Conservation (phyloP, 2,329 filamentous ascomycete genomes). For the Ceratocystis diversiconidia region DNA sequence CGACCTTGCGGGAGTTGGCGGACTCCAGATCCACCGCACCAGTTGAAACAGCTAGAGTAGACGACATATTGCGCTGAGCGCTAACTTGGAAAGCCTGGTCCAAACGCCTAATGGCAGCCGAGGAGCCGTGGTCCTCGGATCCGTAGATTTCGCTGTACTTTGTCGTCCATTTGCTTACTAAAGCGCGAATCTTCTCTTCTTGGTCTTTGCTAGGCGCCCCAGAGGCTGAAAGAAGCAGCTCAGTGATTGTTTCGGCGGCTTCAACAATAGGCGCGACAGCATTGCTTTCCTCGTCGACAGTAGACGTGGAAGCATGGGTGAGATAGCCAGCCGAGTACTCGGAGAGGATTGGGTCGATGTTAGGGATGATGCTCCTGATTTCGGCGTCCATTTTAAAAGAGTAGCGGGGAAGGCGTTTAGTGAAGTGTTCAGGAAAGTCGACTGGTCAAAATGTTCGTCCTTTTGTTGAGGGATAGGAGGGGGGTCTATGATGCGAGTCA, state of each 20-base stretch:
- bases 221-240: conserved; percentile 83
- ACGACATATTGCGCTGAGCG: conserved; percentile 88
- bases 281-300: conserved; percentile 58
- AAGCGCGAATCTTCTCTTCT: conserved; percentile 61
- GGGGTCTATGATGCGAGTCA: not conserved
- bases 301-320: conserved; percentile 78
- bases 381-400: conserved; percentile 61
- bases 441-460: not conserved
- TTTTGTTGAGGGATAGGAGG: not conserved
- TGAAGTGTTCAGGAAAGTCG: not conserved
- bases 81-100: conserved; percentile 93
- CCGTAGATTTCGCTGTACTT: conserved; percentile 64
- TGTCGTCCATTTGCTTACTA: conserved; percentile 82
- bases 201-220: conserved; percentile 60
- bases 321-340: conserved; percentile 92
- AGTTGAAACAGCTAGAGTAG: conserved; percentile 75
- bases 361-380: conserved; percentile 69
- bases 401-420: not conserved
- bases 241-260: conserved; percentile 71
- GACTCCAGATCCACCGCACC: conserved; percentile 85
- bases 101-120: conserved; percentile 59
- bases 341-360: conserved; percentile 75
- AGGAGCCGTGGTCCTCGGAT: conserved; percentile 55
- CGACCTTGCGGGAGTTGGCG: conserved; percentile 81
- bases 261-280: conserved; percentile 67